Evolutionary conservation across 345 rosid genomes (phyloP), one percentile per base, ranked within the genome.

Genomic region (Bruguiera sexangula): DNA sequence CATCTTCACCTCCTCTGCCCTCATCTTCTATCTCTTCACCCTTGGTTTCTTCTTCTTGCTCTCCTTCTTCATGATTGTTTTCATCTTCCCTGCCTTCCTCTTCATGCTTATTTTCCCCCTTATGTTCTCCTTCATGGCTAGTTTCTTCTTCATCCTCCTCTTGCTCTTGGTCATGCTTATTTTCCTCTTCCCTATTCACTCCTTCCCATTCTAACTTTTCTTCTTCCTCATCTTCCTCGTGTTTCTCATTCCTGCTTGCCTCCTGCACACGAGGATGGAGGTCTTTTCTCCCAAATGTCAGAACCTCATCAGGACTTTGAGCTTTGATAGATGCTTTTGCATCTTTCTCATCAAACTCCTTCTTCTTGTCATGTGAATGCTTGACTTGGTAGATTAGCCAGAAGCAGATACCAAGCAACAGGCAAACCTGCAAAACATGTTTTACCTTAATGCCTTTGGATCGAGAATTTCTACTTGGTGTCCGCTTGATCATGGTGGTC

Each of bases 331-430:
- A 78, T 39, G 69, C 31, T 76, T 80, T 80, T 15, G 77, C 60
- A 65, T 86, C 91, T 26, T 81, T 85, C 79, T 81, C 91, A 36
- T 84, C 82, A 37, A 87, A 74, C 58, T 90, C 97, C 78, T 84
- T 87, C 74, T 88, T 95, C 86, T 87, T 95, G 67, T 89, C 97
- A 74, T 87, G 90, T 56, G 97, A 91, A 61, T 77, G 85, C 89
- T 95, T 91, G n/a, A 89, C 93, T 81, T 92, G 96, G 73, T 88
- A 91, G 73, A 92, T 80, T 76, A 92, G 72, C 97, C 96, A 92
- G 53, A 95, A 84, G 76, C 96, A 91, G 63, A 91, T 81, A 65
- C 91, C 93, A 68, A 94, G 83, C 73, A 91, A 71, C 73, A 94
- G 80, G 64, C 88, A 82, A 63, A 94, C 87, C 85, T 94, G 97